Conservation (phyloP, 106 monocot species). For the Xerophyta viscosa region DNA sequence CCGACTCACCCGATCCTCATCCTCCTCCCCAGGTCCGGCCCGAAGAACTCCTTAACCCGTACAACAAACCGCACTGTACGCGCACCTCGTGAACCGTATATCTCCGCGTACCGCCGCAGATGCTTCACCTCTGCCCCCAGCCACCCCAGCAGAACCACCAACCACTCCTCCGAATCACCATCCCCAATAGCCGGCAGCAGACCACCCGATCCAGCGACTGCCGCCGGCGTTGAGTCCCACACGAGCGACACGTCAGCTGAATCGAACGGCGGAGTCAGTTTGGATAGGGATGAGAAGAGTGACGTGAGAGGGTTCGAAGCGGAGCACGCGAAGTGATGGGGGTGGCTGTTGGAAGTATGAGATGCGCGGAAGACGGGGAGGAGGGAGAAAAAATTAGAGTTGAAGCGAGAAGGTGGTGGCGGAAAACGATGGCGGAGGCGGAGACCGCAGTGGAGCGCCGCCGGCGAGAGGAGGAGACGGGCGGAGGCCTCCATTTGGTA, state of each 20-base stretch:
- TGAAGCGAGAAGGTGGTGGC: not conserved
- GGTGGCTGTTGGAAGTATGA: too few species aligned
- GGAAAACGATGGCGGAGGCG: not conserved
- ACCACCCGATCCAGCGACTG: not conserved
- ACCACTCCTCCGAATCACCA: slow-evolving; percentile 14
- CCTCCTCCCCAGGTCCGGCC: slow-evolving; percentile 59
- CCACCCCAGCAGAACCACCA: slow-evolving; percentile 82
- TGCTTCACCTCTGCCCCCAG: slow-evolving; percentile 83
- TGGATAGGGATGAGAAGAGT: not conserved
- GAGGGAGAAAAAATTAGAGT: too few species aligned
- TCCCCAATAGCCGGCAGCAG: not conserved
- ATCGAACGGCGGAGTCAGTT: not conserved
- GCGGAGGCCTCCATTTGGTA: too few species aligned
- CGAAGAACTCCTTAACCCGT: slow-evolving; percentile 39
- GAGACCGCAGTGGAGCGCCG: not conserved
- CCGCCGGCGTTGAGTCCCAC: not conserved
- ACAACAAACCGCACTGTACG: slow-evolving; percentile 63
- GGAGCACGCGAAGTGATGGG: not conserved
- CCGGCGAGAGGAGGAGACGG: not conserved
- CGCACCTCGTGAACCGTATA: slow-evolving; percentile 56
- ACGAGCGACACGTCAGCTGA: not conserved
- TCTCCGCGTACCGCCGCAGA: slow-evolving; percentile 76
- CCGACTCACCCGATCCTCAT: slow-evolving; percentile 36
- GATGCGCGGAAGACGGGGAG: too few species aligned
- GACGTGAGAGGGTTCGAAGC: not conserved